Conservation (phyloP, 163 green algal genomes). For the Picocystis sp. region DNA sequence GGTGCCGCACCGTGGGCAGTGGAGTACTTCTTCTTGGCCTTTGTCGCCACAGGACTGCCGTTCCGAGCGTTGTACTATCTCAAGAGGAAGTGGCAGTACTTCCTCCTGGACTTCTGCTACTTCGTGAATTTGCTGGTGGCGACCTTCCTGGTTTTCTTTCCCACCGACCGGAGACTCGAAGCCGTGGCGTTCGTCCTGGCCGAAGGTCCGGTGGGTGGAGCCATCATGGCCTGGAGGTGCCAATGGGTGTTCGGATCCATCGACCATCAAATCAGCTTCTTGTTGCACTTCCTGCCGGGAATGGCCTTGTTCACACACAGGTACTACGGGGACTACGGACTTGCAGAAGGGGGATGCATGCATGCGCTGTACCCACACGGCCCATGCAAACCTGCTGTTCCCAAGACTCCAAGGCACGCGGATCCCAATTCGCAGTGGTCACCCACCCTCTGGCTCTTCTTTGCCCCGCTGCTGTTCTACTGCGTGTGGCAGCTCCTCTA, state of each 20-base stretch:
- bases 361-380: background rate
- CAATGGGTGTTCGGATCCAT: conserved; percentile 39
- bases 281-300: conserved; percentile 49
- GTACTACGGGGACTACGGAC: conserved; percentile 7
- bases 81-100: conserved; percentile 24
- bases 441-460: conserved; percentile 20
- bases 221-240: conserved; percentile 49
- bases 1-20: background rate
- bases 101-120: conserved; percentile 61
- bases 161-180: conserved; percentile 11
- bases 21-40: conserved; percentile 1
- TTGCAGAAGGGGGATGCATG: background rate
- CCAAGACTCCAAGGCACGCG: background rate
- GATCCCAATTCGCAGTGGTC: background rate
- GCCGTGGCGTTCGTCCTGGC: conserved; percentile 32
- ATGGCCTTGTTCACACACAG: conserved; percentile 34
- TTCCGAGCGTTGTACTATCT: background rate
- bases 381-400: background rate
- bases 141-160: conserved; percentile 21
- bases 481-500: conserved; percentile 37
- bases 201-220: conserved; percentile 44
- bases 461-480: conserved; percentile 32
- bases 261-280: conserved; percentile 38
- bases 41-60: conserved; percentile 1
- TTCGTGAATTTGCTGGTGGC: conserved; percentile 31